A percentile compares a stretch with the other conserved stretches of the same genome.
Evolutionary conservation across 257 asterid species (phyloP).

Genomic region (Solanum peruvianum): DNA sequence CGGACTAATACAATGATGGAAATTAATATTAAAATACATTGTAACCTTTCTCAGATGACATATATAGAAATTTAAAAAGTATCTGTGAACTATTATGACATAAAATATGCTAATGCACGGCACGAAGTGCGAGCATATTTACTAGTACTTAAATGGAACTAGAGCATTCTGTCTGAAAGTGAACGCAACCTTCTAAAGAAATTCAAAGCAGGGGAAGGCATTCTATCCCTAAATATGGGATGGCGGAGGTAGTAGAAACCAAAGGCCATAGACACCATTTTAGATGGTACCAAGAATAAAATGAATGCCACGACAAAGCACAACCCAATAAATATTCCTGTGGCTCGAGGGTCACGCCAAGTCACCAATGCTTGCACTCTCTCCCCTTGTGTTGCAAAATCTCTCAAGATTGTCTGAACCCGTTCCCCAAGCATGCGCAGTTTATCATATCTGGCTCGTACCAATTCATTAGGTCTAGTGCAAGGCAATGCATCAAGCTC

Average conservation of each 20-base stretch:
- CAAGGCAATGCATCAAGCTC: conserved; percentile 74
- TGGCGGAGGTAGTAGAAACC: conserved; percentile 83
- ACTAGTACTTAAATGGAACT: background rate
- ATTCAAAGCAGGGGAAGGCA: conserved; percentile 81
- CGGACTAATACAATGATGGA: background rate
- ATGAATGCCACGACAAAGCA: conserved; percentile 51
- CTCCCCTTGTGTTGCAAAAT: conserved; percentile 75
- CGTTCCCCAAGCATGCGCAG: conserved; percentile 68
- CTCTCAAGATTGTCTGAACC: conserved; percentile 59
- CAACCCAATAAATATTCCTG: conserved; percentile 69
- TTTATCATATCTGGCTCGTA: conserved; percentile 61
- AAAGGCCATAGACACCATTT: conserved; percentile 79
- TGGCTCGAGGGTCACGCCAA: conserved; percentile 91
- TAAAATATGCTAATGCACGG: background rate
- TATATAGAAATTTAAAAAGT: background rate
- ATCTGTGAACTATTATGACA: background rate
- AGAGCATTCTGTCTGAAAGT: conserved; percentile 64
- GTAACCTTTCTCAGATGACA: background rate
- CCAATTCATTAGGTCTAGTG: conserved; percentile 35
- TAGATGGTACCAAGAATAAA: conserved; percentile 60
- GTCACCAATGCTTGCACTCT: conserved; percentile 70
- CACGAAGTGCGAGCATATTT: rapidly evolving
- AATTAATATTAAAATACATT: too few species aligned
- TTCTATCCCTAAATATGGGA: conserved; percentile 75
- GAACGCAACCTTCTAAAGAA: conserved; percentile 84